Evolutionary conservation across 2,329 filamentous ascomycete genomes (phyloP).

Genomic region (Epichloe festucae): DNA sequence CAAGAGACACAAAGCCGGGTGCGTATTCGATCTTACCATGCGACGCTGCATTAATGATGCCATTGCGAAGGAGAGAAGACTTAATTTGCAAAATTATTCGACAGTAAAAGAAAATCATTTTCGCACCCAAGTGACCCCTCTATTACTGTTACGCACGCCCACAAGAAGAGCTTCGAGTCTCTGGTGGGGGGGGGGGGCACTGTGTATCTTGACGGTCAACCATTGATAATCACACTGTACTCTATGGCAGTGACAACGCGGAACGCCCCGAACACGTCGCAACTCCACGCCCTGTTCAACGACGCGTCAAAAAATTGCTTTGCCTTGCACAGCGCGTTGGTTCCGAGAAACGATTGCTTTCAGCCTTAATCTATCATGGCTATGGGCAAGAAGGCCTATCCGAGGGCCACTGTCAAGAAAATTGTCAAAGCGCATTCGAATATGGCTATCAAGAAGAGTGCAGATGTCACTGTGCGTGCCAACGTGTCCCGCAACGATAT

Average conservation of each 20-base stretch:
- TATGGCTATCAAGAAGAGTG: constrained; percentile 69
- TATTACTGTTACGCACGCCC: background rate
- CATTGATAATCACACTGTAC: background rate
- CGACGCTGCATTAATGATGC: constrained; percentile 42
- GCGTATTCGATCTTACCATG: constrained; percentile 33
- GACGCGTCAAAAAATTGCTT: background rate
- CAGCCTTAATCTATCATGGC: constrained; percentile 14
- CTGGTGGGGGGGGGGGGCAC: background rate
- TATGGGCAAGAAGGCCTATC: constrained; percentile 60
- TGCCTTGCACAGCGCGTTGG: background rate
- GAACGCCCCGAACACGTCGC: no score
- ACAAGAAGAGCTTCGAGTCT: background rate
- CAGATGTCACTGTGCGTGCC: constrained; percentile 59
- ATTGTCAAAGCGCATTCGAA: constrained; percentile 83
- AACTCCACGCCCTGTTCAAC: background rate
- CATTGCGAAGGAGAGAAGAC: constrained; percentile 14
- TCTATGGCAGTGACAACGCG: background rate
- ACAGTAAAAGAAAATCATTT: background rate
- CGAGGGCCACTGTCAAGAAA: constrained; percentile 72
- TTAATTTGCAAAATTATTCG: background rate
- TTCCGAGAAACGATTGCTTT: background rate
- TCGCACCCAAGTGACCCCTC: background rate
- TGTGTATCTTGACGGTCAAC: background rate
- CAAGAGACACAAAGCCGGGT: background rate
- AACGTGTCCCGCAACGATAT: constrained; percentile 9